These are phyloP conservation scores for Coemansia sp. DNA, from an alignment of 192 early-diverging fungal species.

Conservation along the genomic window DNA sequence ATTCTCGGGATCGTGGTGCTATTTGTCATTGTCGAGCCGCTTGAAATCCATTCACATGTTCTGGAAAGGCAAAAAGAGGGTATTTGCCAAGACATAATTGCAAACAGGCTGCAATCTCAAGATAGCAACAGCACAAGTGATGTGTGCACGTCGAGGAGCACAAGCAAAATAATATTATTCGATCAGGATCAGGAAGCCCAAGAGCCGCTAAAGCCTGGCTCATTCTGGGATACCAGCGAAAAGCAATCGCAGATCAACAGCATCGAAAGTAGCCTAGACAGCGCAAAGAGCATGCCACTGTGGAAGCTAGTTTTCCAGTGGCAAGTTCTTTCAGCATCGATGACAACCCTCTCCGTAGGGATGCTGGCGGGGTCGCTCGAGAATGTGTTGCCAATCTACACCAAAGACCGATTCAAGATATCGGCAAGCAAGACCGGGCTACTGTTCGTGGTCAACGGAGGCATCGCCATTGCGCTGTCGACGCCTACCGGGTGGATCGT, in stretches of 20 bases:
- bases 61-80: conserved; percentile 4
- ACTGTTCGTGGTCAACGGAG: conserved; percentile 39
- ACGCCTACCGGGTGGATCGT: conserved; percentile 27
- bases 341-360: conserved; percentile 28
- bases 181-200: neutral
- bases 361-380: conserved; percentile 37
- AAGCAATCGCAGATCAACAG: neutral
- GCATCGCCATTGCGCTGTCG: conserved; percentile 29
- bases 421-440: conserved; percentile 35
- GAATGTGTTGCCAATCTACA: conserved; percentile 28
- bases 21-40: conserved; percentile 37
- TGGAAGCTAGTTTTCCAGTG: conserved; percentile 45
- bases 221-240: neutral
- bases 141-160: neutral
- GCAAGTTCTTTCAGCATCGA: conserved; percentile 42
- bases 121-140: neutral
- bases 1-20: conserved; percentile 19
- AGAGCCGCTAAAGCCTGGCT: neutral
- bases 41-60: conserved; percentile 20
- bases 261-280: neutral
- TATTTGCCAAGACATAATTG: neutral
- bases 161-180: neutral
- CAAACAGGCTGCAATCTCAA: neutral
- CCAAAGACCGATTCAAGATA: conserved; percentile 33
- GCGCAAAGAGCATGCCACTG: conserved; percentile 20